These are phyloP conservation scores for Pythium rhizo-oryzae DNA, from an alignment of 352 stramenopile genomes.

Conservation along the genomic window DNA sequence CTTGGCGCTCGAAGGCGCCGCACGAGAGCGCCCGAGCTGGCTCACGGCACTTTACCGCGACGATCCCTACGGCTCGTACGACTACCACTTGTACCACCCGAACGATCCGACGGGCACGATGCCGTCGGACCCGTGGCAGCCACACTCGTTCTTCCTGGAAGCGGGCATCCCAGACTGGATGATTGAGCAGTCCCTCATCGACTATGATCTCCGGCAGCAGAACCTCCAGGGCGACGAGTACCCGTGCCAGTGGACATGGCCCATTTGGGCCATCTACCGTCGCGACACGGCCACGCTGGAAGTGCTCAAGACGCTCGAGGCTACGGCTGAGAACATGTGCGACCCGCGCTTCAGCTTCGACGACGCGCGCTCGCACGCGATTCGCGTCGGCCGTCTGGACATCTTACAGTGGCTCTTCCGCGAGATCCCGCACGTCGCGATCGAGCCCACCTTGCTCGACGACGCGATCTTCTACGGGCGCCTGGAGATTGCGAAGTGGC, in stretches of 20 bases:
- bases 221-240: neutral
- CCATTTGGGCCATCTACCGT: constrained; percentile 18
- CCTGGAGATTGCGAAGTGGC: constrained; percentile 11
- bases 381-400: constrained; percentile 8
- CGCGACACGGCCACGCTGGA: neutral
- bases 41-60: neutral
- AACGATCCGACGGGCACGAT: neutral
- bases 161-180: constrained; percentile 14
- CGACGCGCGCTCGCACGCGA: constrained; percentile 2
- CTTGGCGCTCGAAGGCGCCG: neutral
- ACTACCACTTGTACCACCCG: neutral
- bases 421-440: neutral
- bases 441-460: constrained; percentile 9
- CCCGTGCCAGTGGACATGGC: constrained; percentile 9
- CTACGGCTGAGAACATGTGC: neutral
- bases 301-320: neutral
- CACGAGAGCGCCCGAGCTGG: neutral
- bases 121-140: neutral
- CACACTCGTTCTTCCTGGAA: constrained; percentile 8
- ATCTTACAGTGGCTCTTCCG: constrained; percentile 12
- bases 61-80: neutral
- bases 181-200: constrained; percentile 10
- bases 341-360: constrained; percentile 15
- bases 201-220: neutral
- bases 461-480: constrained; percentile 15